Evolutionary conservation across 805 yeast species (phyloP), one percentile per base, ranked within the genome.

Genomic region (Suhomyces sp.): DNA sequence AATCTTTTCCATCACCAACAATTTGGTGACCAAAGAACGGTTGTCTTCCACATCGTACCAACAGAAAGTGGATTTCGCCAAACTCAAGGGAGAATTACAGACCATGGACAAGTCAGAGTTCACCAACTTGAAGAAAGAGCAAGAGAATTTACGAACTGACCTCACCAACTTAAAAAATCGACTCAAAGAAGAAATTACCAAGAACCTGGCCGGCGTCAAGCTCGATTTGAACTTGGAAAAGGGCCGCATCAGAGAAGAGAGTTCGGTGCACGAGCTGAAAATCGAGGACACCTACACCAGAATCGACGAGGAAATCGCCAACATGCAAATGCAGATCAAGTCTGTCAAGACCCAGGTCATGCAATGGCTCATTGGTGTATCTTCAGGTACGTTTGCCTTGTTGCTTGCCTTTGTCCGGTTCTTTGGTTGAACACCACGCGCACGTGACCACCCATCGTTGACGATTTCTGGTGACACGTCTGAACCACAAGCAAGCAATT

Each of bases 361-460:
- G 85, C 99, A 94, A 71, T 94, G 99, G 99, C 79, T 94, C 57
- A 90, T 94, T 61, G 98, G 98, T 77, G 97, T 94, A 17, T 89
- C 96, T 65, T 92, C 98, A 1, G 99, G 98, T 87, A 89, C 97
- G 1, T 89, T 93, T 71, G 98, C 98, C 12, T 78, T 94, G 53
- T 87, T 94, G 48, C 73, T 93, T 60, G 97, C 98, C 1, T 94
- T 94, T 67, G 89, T 92, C 47, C 80, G 99, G 61, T 76, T 94
- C 60, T 74, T 89, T 47, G 82, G 89, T 8, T 88, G 53, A 53
- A 5, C n/a, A 6, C 19, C 31, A 3, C 15, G 17, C 20, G 19
- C 40, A 21, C 22, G 21, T 19, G 40, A 37, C 41, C 22, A 6
- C n/a, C n/a, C 22, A 37, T 37, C 44, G 44, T 21, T 41, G 46